Evolutionary conservation across 192 early-diverging fungal genomes (phyloP), one percentile per base, ranked within the genome.

Genomic region (Dispira parvispora): DNA sequence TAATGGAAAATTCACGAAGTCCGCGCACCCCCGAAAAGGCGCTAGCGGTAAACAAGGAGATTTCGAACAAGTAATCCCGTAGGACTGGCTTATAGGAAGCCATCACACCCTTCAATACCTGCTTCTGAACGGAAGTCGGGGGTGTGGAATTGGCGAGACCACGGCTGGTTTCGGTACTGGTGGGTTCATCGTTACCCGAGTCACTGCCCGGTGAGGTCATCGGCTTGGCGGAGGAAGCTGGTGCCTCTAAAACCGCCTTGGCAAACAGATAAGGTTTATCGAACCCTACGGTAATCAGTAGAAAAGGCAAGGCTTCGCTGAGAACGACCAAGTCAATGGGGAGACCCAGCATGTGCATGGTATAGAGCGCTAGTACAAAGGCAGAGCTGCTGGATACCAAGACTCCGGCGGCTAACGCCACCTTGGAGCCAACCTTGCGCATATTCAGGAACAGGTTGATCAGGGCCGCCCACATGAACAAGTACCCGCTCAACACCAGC

Each of bases 231-330:
- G 11, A 25, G 42, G 38, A 25, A 21, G 13, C 38, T 0, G 38
- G 18, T 38, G n/a, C 11, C 55, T 57, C 55, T 54, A 90, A 76
- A 8, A 96, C 87, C 52, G 87, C 79, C 56, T 87, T 84, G 62
- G 93, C 88, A 61, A 96, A 75, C 14, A 73, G 76, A 70, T 86
- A 83, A 52, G 87, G 87, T 71, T 88, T 84, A 64, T 96, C 93
- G 62, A 92, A 94, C 3, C 91, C 91, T 28, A 96, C 83, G 28
- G 88, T 90, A 52, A 93, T 85, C 42, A 89, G 84, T 50, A 94
- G 81, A 73, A 94, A 92, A 8, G 93, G 93, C 65, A 93, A 78
- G 11, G 90, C 89, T 72, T 96, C 90, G 58, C 82, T 79, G 62
- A 86, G 80, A 21, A 88, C 78, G 25, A 85, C 80, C 5, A 82